phyloP scores from a whole-genome alignment of 805 yeast species.

The Kuraishia borneana region DNA sequence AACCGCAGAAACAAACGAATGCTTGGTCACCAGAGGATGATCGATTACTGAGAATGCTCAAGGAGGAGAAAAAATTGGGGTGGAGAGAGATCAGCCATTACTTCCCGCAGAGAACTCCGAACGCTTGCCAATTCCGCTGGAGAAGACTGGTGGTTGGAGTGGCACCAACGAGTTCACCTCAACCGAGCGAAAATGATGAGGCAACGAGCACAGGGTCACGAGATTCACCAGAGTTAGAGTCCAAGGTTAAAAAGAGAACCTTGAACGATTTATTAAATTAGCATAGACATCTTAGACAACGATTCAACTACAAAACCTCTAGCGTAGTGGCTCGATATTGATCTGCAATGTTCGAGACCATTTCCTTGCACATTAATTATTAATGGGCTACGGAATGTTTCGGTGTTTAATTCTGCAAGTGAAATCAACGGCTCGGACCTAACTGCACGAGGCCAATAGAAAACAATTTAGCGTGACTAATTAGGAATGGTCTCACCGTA shows the following conservation, averaged over 20 bases:
- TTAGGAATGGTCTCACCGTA: too few relatives aligned
- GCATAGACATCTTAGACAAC: background rate
- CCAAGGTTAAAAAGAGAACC: constrained; percentile 1
- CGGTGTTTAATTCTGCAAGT: too few relatives aligned
- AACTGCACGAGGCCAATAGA: too few relatives aligned
- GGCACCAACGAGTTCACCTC: constrained; percentile 2
- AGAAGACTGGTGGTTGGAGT: constrained; percentile 43
- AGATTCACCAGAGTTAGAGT: background rate
- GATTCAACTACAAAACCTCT: background rate
- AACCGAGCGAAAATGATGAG: background rate
- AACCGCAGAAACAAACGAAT: constrained; percentile 16
- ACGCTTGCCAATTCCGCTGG: constrained; percentile 88
- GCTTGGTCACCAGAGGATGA: constrained; percentile 81
- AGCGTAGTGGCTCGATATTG: too few relatives aligned
- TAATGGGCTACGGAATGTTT: too few relatives aligned
- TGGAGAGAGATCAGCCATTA: constrained; percentile 83
- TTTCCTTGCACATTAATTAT: too few relatives aligned
- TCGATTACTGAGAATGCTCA: constrained; percentile 55
- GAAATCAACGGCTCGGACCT: too few relatives aligned
- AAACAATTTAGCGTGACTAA: too few relatives aligned
- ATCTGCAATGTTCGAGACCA: too few relatives aligned
- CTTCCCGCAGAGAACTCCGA: constrained; percentile 73
- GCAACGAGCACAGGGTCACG: background rate
- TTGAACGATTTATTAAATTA: constrained; percentile 1
- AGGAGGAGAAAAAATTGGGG: constrained; percentile 75